These are phyloP conservation scores for Sclerotinia borealis DNA, from an alignment of 2,329 filamentous ascomycete genomes.

Conservation along the genomic window DNA sequence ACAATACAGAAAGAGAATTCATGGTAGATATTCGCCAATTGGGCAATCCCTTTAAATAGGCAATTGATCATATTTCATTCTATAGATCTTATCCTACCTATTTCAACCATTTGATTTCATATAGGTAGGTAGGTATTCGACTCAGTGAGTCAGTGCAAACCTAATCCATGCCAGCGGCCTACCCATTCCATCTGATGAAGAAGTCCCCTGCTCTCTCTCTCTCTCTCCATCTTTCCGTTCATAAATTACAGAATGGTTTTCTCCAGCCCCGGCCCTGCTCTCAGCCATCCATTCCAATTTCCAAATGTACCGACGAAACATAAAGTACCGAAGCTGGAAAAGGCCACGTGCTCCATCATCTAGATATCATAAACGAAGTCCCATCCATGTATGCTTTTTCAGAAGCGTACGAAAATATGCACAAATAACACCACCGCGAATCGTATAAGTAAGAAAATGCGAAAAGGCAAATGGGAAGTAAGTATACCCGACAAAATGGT, in stretches of 20 bases:
- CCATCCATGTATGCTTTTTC: slow-evolving; percentile 11
- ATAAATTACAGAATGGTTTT: slow-evolving; percentile 12
- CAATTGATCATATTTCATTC: background rate
- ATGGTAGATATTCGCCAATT: background rate
- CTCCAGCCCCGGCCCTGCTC: background rate
- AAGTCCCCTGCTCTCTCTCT: background rate
- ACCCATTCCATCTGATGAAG: background rate
- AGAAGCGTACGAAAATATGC: background rate
- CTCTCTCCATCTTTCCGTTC: background rate
- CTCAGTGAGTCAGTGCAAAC: background rate
- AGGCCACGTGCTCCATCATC: background rate
- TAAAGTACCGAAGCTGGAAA: background rate
- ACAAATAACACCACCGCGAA: background rate
- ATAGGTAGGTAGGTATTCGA: background rate
- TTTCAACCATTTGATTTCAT: background rate
- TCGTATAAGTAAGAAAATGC: background rate
- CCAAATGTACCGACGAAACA: background rate
- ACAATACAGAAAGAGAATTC: background rate
- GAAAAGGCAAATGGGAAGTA: background rate
- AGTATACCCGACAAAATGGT: slow-evolving; percentile 5
- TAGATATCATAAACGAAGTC: slow-evolving; percentile 13
- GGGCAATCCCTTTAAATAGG: background rate
- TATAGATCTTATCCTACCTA: background rate
- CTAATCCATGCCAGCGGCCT: background rate
- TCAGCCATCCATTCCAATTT: background rate